A percentile compares a stretch with the other conserved stretches of the same genome.
Conservation (phyloP, 1,139 yeast genomes). For the Yamadazyma buinensis region DNA sequence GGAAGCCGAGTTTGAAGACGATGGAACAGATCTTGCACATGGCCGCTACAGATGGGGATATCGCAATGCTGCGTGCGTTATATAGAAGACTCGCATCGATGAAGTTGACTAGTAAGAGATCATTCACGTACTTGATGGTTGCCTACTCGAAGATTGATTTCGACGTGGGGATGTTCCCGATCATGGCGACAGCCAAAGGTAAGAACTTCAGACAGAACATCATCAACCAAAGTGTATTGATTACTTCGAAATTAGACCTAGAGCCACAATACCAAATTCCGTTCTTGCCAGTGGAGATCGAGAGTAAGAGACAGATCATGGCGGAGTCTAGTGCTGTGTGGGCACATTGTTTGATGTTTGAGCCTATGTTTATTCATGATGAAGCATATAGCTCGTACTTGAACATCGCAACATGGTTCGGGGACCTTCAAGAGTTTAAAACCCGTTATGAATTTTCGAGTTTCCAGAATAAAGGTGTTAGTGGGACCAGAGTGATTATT, state of each 20-base stretch:
- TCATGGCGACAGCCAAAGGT: slow-evolving; percentile 44
- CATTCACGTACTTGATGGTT: slow-evolving; percentile 53
- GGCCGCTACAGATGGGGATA: slow-evolving; percentile 77
- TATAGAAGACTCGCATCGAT: slow-evolving; percentile 52
- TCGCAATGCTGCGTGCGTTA: slow-evolving; percentile 68
- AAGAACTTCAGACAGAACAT: slow-evolving; percentile 43
- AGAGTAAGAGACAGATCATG: slow-evolving; percentile 45
- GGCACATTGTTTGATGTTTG: slow-evolving; percentile 45
- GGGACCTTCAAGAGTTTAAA: slow-evolving; percentile 46
- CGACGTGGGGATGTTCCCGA: slow-evolving; percentile 25
- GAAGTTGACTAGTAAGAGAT: slow-evolving; percentile 32
- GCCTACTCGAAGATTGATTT: slow-evolving; percentile 46
- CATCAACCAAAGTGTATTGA: slow-evolving; percentile 20
- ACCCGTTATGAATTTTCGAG: slow-evolving; percentile 34
- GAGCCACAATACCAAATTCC: slow-evolving; percentile 38
- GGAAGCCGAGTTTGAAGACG: slow-evolving; percentile 48
- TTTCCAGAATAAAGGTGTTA: slow-evolving; percentile 20
- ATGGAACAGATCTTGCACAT: slow-evolving; percentile 69
- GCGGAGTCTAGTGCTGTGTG: slow-evolving; percentile 81
- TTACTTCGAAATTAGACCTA: too few species aligned
- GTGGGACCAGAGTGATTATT: slow-evolving; percentile 8
- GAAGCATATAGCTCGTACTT: slow-evolving; percentile 50
- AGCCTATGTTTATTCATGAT: slow-evolving; percentile 40
- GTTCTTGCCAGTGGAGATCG: slow-evolving; percentile 54
- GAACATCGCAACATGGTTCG: slow-evolving; percentile 48